Evolutionary conservation across 2,329 filamentous ascomycete species (phyloP).

Genomic region (Botrytis cinerea): DNA sequence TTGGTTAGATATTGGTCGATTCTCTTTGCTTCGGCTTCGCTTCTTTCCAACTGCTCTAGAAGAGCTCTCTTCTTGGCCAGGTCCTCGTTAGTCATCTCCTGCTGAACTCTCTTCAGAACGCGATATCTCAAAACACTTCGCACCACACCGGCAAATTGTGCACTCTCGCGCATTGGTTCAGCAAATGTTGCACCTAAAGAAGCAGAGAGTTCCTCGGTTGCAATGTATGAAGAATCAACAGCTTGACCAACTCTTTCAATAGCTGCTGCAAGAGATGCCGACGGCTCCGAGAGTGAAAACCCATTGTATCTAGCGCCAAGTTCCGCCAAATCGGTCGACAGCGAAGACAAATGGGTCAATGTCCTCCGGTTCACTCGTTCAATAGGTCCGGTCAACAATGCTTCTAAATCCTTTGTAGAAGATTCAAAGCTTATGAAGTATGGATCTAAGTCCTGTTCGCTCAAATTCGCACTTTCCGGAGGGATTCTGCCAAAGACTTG

Average conservation of each 20-base stretch:
- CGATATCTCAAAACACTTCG: conserved; percentile 85
- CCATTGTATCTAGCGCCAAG: conserved; percentile 95
- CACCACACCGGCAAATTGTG: conserved; percentile 95
- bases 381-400: conserved; percentile 86
- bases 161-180: conserved; percentile 96
- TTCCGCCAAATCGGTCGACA: conserved; percentile 87
- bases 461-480: conserved; percentile 71
- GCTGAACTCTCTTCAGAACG: conserved; percentile 90
- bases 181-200: conserved; percentile 92
- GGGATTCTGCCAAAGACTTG: conserved; percentile 81
- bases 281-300: conserved; percentile 92
- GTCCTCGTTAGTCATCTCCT: conserved; percentile 96
- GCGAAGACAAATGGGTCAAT: conserved; percentile 77
- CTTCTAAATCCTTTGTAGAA: conserved; percentile 88
- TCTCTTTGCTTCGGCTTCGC: conserved; percentile 87
- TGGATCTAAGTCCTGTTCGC: conserved; percentile 88
- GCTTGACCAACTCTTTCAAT: conserved; percentile 95
- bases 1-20: conserved; percentile 90
- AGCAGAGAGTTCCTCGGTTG: conserved; percentile 85
- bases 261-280: conserved; percentile 81
- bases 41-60: conserved; percentile 87
- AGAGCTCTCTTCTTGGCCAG: conserved; percentile 81
- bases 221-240: conserved; percentile 93
- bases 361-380: conserved; percentile 95
- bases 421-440: conserved; percentile 95